Evolutionary conservation across 2,329 filamentous ascomycete species (phyloP).

Genomic region (Penicillium sp.): DNA sequence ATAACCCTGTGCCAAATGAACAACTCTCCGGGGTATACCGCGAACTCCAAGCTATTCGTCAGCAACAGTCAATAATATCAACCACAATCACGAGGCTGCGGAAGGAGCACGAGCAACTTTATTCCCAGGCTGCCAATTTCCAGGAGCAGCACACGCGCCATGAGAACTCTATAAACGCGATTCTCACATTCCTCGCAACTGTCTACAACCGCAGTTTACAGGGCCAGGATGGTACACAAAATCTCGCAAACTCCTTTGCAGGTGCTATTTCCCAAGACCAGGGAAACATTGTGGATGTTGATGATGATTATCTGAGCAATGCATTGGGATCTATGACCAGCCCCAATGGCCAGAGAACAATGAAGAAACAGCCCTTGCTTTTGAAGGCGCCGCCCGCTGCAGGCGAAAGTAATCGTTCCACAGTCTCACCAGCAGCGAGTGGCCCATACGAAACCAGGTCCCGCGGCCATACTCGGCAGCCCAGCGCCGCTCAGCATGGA

Average conservation of each 20-base stretch:
- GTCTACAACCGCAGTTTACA: slow-evolving; percentile 94
- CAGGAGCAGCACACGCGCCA: slow-evolving; percentile 93
- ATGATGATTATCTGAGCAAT: slow-evolving; percentile 51
- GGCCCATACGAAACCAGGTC: slow-evolving; percentile 36
- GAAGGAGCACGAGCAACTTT: slow-evolving; percentile 83
- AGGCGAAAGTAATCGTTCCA: slow-evolving; percentile 32
- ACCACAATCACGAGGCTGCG: slow-evolving; percentile 78
- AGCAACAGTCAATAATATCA: slow-evolving; percentile 84
- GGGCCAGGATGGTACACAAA: slow-evolving; percentile 73
- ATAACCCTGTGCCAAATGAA: slow-evolving; percentile 60
- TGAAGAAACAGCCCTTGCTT: slow-evolving; percentile 50
- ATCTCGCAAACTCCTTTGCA: slow-evolving; percentile 81
- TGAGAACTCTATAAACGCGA: slow-evolving; percentile 98
- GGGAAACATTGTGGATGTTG: slow-evolving; percentile 64
- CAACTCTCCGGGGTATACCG: slow-evolving; percentile 77
- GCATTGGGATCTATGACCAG: slow-evolving; percentile 39
- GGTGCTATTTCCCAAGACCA: slow-evolving; percentile 68
- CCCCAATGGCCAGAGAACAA: slow-evolving; percentile 40
- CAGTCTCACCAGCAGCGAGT: slow-evolving; percentile 37
- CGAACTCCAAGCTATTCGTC: slow-evolving; percentile 78
- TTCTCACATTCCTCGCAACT: slow-evolving; percentile 92
- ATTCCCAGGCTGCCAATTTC: slow-evolving; percentile 83
- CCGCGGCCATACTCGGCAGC: slow-evolving; percentile 33
- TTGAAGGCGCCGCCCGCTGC: slow-evolving; percentile 46
- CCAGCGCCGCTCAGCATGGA: slow-evolving; percentile 33